Evolutionary conservation across 1,284 basidiomycete genomes (phyloP).

Genomic region (Tilletia horrida): DNA sequence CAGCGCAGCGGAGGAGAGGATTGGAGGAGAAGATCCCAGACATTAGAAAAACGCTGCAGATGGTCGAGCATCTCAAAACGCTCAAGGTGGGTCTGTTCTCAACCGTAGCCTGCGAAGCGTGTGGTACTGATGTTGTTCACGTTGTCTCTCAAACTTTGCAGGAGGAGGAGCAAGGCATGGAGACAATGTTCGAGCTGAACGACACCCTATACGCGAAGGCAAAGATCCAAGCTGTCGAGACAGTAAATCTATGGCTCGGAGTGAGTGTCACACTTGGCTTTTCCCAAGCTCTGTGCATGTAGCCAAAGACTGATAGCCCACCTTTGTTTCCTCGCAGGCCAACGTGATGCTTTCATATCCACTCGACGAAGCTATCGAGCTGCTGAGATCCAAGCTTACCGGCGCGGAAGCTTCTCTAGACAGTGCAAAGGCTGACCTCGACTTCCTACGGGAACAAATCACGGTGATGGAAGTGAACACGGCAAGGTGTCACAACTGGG

Average conservation of each 20-base stretch:
- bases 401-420: constrained; percentile 69
- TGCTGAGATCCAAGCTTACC: constrained; percentile 74
- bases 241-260: constrained; percentile 92
- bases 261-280: constrained; percentile 59
- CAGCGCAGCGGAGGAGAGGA: constrained; percentile 72
- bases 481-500: constrained; percentile 93
- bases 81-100: constrained; percentile 56
- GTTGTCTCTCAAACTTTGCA: too few species aligned
- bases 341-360: constrained; percentile 95
- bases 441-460: constrained; percentile 89
- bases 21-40: constrained; percentile 95
- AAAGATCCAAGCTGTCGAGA: constrained; percentile 76
- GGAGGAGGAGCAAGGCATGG: constrained; percentile 63
- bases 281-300: neutral
- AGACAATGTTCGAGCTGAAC: constrained; percentile 89
- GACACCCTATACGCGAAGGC: constrained; percentile 93
- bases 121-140: too few species aligned
- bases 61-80: constrained; percentile 72
- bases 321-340: constrained; percentile 29
- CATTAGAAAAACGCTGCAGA: constrained; percentile 84
- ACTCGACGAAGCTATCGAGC: constrained; percentile 71
- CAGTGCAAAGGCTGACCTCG: constrained; percentile 79
- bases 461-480: constrained; percentile 99
- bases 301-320: neutral
- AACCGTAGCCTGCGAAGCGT: too few species aligned